Evolutionary conservation across 352 stramenopile species (phyloP).

Genomic region (Globisporangium uncinulatum): DNA sequence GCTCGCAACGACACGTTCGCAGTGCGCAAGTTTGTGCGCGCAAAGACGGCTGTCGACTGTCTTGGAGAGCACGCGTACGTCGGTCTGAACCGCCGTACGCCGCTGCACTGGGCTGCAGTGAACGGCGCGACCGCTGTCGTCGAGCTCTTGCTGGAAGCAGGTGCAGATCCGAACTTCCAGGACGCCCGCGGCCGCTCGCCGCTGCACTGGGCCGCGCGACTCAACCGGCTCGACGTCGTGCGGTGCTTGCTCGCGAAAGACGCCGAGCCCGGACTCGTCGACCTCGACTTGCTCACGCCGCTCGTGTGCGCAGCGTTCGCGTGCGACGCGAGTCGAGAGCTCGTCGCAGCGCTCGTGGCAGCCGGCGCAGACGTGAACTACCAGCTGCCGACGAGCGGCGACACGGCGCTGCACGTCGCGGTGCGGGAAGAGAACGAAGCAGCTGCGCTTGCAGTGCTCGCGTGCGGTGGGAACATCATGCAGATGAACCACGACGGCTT

Average conservation of each 20-base stretch:
- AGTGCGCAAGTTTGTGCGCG: slow-evolving; percentile 63
- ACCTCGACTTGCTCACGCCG: slow-evolving; percentile 63
- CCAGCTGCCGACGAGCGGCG: slow-evolving; percentile 43
- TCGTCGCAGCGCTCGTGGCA: slow-evolving; percentile 47
- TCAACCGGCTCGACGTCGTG: slow-evolving; percentile 54
- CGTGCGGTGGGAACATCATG: slow-evolving; percentile 67
- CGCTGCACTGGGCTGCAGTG: slow-evolving; percentile 76
- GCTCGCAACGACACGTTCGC: slow-evolving; percentile 44
- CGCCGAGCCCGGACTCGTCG: slow-evolving; percentile 36
- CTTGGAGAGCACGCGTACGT: slow-evolving; percentile 78
- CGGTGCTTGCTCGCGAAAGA: slow-evolving; percentile 34
- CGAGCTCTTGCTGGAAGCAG: slow-evolving; percentile 60
- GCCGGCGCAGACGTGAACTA: slow-evolving; percentile 75
- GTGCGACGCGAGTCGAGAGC: slow-evolving; percentile 32
- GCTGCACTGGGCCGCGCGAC: slow-evolving; percentile 70
- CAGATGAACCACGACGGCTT: slow-evolving; percentile 64
- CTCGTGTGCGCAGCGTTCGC: slow-evolving; percentile 57
- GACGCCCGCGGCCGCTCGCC: slow-evolving; percentile 60
- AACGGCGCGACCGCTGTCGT: slow-evolving; percentile 50
- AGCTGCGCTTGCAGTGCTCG: slow-evolving; percentile 62
- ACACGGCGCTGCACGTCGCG: slow-evolving; percentile 74
- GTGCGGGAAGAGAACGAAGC: slow-evolving; percentile 58
- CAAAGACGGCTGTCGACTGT: slow-evolving; percentile 52
- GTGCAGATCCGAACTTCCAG: slow-evolving; percentile 72
- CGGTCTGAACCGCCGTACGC: slow-evolving; percentile 71